A percentile compares a stretch with the other conserved stretches of the same genome.
phyloP scores from a whole-genome alignment of 177 flowering plant species.

The Telopea speciosissima region DNA sequence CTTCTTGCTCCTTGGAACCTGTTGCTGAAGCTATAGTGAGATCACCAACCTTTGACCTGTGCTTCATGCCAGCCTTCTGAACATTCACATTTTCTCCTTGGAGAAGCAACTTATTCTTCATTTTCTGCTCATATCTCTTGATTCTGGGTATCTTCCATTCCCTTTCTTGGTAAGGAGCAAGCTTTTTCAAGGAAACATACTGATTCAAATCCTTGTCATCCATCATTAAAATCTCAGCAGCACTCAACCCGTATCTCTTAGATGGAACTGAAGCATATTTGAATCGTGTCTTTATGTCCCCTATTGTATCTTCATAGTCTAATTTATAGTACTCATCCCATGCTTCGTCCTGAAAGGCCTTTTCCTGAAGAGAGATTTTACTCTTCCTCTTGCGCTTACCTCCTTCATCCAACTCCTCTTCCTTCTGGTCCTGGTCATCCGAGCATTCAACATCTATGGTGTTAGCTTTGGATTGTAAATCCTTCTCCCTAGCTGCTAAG shows the following conservation, averaged over 20 bases:
- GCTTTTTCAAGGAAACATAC: slow-evolving; percentile 76
- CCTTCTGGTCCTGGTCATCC: slow-evolving; percentile 15
- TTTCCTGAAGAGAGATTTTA: slow-evolving; percentile 38
- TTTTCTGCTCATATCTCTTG: slow-evolving; percentile 40
- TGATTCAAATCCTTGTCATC: slow-evolving; percentile 85
- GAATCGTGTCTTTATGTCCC: slow-evolving; percentile 84
- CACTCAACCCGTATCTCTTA: slow-evolving; percentile 55
- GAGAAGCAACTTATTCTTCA: slow-evolving; percentile 28
- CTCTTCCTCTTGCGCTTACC: slow-evolving; percentile 49
- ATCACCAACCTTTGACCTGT: slow-evolving; percentile 19
- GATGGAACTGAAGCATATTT: slow-evolving; percentile 55
- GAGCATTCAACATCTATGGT: slow-evolving; percentile 17
- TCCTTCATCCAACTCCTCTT: slow-evolving; percentile 25
- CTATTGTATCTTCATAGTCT: slow-evolving; percentile 87
- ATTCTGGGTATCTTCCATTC: slow-evolving; percentile 68
- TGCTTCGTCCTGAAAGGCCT: slow-evolving; percentile 75
- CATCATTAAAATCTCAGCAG: slow-evolving; percentile 48
- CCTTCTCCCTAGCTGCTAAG: slow-evolving; percentile 40
- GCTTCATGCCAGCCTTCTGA: slow-evolving; percentile 20
- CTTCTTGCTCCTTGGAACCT: slow-evolving; percentile 22
- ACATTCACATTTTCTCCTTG: slow-evolving; percentile 18
- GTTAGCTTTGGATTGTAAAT: slow-evolving; percentile 25
- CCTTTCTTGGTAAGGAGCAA: slow-evolving; percentile 63
- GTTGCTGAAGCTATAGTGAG: slow-evolving; percentile 9
- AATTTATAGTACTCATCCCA: slow-evolving; percentile 73